Base-by-base conservation (phyloP, 176 grass and related monocot species). In the Zea luxurians region DNA sequence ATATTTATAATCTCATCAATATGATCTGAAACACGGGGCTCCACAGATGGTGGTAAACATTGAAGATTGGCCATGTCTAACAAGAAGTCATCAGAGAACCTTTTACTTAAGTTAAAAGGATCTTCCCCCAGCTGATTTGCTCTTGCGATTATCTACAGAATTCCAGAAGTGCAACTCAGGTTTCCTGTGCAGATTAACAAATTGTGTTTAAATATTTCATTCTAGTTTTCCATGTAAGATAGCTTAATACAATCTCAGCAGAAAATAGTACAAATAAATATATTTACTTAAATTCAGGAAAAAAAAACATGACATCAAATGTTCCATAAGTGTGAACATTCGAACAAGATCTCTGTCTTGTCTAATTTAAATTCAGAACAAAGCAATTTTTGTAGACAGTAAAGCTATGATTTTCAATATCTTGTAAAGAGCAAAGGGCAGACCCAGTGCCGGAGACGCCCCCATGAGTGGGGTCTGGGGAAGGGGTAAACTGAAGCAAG, bases 61-160 rank as follows among this genome's bases (percentile, higher is more conserved):
- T 92, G 89, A 88, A 98, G 96, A 84, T 85, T 44, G 68, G 80
- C 77, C 92, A 98, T 98, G 83, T 90, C 96, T 18, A 74, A 87
- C 15, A 90, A 87, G 43, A 98, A 98, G 71, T 98, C 91, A 61
- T 94, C 89, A 87, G 80, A 94, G 79, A 80, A 94, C 46, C 92
- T 89, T 82, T 85, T 90, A 69, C 91, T 98, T 71, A 98, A 86
- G 59, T 70, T 80, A 74, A 98, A 85, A 80, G 91, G 95, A 80
- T 94, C 92, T 88, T 98, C 95, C 3, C 88, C 86, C 45, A 88
- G 69, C 64, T 94, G 85, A 81, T 98, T 92, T 78, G 95, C 95
- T 82, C 91, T 94, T 78, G 87, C 83, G 87, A 98, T 98, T 89
- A 98, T 98, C 96, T 98, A 98, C 85, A 89, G 72, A 93, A 90